Evolutionary conservation across 495 filamentous ascomycete species (phyloP), one percentile per base, ranked within the genome.

Genomic region (Aspergillus saccharolyticus): DNA sequence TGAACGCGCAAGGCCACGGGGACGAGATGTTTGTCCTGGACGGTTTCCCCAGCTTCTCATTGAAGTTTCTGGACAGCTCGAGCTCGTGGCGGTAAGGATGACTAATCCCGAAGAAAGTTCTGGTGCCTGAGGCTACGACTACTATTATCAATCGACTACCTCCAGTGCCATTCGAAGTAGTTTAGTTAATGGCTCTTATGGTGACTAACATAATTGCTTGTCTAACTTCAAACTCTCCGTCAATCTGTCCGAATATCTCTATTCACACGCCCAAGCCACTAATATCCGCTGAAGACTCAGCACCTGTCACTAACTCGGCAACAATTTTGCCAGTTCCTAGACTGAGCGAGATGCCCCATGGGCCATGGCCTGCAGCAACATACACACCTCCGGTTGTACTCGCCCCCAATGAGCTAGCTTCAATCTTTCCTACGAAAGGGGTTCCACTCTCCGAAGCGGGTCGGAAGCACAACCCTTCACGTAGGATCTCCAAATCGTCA

Each of bases 341-440:
- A 48, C 77, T 75, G 62, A 83, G 56, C 42, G 76, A 77, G 18
- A 89, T 88, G 0, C 87, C 86, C 86, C 86, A 89, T 12, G 86
- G 83, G 1, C 87, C 86, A 73, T 92, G 89, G 0, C 89, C 89
- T 9, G 86, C 73, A 0, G 84, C 85, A 19, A 92, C 63, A 64
- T 82, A 90, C 10, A 94, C 85, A 0, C 88, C 87, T 0, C 85
- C 66, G 75, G 72, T 54, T 67, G 75, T 20, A 83, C 66, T 12
- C 66, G 69, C 60, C 5, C 85, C 87, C 18, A 89, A 70, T 28
- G 78, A 68, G 24, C 63, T 59, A 51, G 87, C 82, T 4, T 71
- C 63, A 1, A 91, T 68, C 21, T 81, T 70, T 6, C 71, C 67
- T 15, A 91, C 51, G 39, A 89, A 82, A 3, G 89, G 89, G 54